Percentiles rank a stretch among this genome's conserved stretches.
Conservation (phyloP, 2,329 filamentous ascomycete species). For the Xylaria sp. region DNA sequence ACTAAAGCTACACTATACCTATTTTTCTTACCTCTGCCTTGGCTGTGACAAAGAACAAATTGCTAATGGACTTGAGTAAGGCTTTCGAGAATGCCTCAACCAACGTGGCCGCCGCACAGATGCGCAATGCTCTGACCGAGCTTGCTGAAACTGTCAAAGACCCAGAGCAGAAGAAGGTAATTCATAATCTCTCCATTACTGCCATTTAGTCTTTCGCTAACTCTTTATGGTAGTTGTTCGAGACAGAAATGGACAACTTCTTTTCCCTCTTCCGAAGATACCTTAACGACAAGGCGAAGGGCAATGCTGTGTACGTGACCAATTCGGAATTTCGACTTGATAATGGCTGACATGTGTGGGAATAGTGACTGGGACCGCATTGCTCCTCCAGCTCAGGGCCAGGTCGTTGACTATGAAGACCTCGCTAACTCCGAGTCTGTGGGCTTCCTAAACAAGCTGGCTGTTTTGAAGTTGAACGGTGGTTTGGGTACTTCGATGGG, state of each 20-base stretch:
- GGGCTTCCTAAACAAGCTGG: constrained; percentile 95
- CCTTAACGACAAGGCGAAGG: constrained; percentile 98
- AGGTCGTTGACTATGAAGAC: constrained; percentile 95
- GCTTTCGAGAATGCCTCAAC: constrained; percentile 99
- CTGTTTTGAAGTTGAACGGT: constrained; percentile 98
- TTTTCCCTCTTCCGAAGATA: constrained; percentile 98
- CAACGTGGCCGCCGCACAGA: constrained; percentile 96
- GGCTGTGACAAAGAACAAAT: constrained; percentile 24
- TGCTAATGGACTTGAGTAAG: constrained; percentile 63
- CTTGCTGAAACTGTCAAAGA: constrained; percentile 91
- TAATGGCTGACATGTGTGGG: constrained; percentile 39
- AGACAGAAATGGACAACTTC: constrained; percentile 99
- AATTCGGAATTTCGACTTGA: constrained; percentile 1
- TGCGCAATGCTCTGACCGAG: constrained; percentile 96
- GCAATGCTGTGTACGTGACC: constrained; percentile 78
- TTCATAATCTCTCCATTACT: neutral
- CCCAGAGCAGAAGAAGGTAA: constrained; percentile 83
- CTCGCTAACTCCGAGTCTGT: constrained; percentile 90
- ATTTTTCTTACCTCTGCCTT: neutral
- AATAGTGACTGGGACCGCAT: constrained; percentile 95
- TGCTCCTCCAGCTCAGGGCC: constrained; percentile 87
- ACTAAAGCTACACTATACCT: neutral
- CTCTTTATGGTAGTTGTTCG: constrained; percentile 74
- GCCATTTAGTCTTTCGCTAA: constrained; percentile 8
- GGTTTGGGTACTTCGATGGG: constrained; percentile 99